Evolutionary conservation across 2,329 filamentous ascomycete genomes (phyloP).

Genomic region (Phyllosticta citribraziliensis): DNA sequence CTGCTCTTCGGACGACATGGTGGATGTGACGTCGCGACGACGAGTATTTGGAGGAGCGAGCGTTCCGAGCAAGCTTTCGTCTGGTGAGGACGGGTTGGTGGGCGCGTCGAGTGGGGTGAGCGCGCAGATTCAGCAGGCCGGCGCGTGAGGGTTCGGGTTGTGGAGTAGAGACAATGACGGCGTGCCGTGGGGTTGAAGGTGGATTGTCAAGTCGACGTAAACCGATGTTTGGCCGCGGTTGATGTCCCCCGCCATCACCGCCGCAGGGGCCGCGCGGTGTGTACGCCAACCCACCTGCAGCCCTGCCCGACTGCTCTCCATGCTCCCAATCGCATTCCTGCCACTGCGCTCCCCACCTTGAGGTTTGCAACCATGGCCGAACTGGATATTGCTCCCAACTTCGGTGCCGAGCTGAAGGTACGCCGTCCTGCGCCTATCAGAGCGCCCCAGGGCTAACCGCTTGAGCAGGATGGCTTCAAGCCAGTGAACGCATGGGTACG

Average conservation of each 20-base stretch:
- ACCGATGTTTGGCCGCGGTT: neutral
- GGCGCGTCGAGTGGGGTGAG: conserved; percentile 6
- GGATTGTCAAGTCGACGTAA: neutral
- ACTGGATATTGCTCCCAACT: conserved; percentile 72
- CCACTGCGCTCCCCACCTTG: neutral
- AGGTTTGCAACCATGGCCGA: conserved; percentile 56
- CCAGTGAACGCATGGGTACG: conserved; percentile 79
- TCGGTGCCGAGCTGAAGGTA: conserved; percentile 92
- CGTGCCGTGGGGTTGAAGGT: neutral
- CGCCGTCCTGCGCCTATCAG: conserved; percentile 15
- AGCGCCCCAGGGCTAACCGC: conserved; percentile 13
- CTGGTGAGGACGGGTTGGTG: neutral
- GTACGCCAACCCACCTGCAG: conserved; percentile 2
- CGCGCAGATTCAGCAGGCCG: neutral
- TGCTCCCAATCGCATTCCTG: conserved; percentile 1
- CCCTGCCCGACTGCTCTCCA: conserved; percentile 2
- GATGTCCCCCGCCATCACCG: neutral
- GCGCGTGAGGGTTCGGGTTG: neutral
- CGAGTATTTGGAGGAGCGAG: neutral
- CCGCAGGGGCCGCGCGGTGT: conserved; percentile 5
- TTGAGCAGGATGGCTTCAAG: conserved; percentile 81
- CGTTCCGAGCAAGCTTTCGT: neutral
- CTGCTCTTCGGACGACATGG: conserved; percentile 5
- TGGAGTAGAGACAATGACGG: neutral
- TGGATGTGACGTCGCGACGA: neutral